phyloP scores from a whole-genome alignment of 2,329 filamentous ascomycete species.

The Ophiosphaerella narmari region DNA sequence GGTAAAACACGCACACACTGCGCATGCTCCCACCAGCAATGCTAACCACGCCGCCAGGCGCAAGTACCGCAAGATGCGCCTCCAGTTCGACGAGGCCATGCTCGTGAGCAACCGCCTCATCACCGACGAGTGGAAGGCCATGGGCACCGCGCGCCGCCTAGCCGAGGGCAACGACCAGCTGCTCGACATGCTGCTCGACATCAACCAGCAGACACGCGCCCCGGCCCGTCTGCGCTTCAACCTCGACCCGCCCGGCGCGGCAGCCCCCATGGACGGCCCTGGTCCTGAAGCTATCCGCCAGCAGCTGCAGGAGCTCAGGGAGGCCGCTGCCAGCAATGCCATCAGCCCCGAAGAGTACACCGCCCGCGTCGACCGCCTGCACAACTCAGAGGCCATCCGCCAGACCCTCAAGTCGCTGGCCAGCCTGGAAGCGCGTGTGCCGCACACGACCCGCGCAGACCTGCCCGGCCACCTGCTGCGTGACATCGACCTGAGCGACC shows the following conservation, averaged over 20 bases:
- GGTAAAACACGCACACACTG: constrained; percentile 25
- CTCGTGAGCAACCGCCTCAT: constrained; percentile 82
- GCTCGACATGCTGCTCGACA: constrained; percentile 83
- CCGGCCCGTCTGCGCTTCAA: constrained; percentile 76
- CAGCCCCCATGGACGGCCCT: constrained; percentile 30
- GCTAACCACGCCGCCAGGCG: constrained; percentile 57
- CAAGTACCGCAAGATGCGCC: constrained; percentile 92
- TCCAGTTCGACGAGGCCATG: constrained; percentile 77
- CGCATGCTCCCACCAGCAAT: background rate
- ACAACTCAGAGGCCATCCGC: constrained; percentile 27
- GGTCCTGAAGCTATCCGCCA: constrained; percentile 30
- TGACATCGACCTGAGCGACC: constrained; percentile 55
- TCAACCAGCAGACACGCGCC: constrained; percentile 84
- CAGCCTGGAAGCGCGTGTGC: constrained; percentile 47
- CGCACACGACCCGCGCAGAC: constrained; percentile 44
- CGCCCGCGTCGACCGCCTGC: constrained; percentile 32
- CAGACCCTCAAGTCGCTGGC: constrained; percentile 40
- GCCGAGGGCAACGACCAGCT: constrained; percentile 92
- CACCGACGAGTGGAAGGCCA: constrained; percentile 78
- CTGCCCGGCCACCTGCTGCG: constrained; percentile 42
- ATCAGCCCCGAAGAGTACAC: constrained; percentile 40
- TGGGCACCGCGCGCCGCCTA: constrained; percentile 79
- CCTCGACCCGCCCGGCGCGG: constrained; percentile 51
- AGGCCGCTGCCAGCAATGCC: constrained; percentile 35
- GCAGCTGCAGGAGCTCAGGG: constrained; percentile 40